Evolutionary conservation across 2,329 filamentous ascomycete species (phyloP), one percentile per base, ranked within the genome.

Genomic region (Neocatenulostroma microsporum): DNA sequence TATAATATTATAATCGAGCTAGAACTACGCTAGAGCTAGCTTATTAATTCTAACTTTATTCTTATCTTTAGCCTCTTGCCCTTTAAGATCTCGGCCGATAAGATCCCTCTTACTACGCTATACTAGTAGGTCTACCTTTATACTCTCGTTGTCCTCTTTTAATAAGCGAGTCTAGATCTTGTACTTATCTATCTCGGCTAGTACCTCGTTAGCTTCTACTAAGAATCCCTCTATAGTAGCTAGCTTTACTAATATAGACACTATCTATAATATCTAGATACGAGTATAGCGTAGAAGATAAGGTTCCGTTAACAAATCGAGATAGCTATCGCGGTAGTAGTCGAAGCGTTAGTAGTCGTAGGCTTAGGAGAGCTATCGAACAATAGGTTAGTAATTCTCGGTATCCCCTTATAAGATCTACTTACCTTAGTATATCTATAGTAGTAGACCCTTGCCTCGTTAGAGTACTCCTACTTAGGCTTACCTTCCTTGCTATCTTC

Each of bases 111-210:
- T 29, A 7, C 13, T 7, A 29, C 26, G 26, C 26, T 14, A 29
- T 8, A 33, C 21, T 9, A n/a, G 13, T 17, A 33, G 21, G 21
- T 33, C 30, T 10, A 9, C 17, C 21, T 33, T 33, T 21, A 33
- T 33, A n/a, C n/a, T 6, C 19, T 24, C 20, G 30, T 33, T 33
- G 30, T 33, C 30, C 6, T 33, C 30, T 24, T 33, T 24, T 5
- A 33, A 17, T 13, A 33, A 21, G 17, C 13, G 18, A 13, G 24
- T 21, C 21, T 33, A 21, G 18, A 33, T n/a, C 30, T 33, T 24
- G 12, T 6, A 8, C 12, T 3, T 9, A 15, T 33, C 30, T 21
- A 33, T 33, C 20, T 24, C 30, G n/a, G 18, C 18, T 17, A 33
- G 30, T n/a, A 33, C 10, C 17, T 21, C 8, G 5, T 24, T 13